Conservation (phyloP, 2,329 filamentous ascomycete genomes). For the Tricladium varicosporioides region DNA sequence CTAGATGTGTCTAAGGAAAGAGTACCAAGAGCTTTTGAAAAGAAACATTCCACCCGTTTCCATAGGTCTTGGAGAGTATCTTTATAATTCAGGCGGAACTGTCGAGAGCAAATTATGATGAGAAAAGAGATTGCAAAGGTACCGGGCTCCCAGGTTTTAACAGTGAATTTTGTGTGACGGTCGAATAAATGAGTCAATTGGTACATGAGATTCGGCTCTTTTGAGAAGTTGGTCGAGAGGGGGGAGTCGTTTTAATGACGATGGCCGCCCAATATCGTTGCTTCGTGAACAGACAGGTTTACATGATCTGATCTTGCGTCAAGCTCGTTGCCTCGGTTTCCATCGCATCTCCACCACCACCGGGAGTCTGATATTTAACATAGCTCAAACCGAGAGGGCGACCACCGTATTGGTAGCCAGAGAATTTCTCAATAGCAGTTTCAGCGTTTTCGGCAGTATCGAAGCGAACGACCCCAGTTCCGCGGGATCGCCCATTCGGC, state of each 20-base stretch:
- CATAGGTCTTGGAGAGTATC: too few relatives aligned
- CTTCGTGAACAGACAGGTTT: constrained; percentile 20
- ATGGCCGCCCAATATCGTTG: background rate
- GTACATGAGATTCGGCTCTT: too few relatives aligned
- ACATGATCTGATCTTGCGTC: constrained; percentile 99
- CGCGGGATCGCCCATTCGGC: constrained; percentile 89
- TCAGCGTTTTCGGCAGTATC: constrained; percentile 80
- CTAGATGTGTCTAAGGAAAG: constrained; percentile 15
- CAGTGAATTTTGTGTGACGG: too few relatives aligned
- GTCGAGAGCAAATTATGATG: too few relatives aligned
- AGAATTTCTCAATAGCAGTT: constrained; percentile 94
- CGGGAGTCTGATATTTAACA: constrained; percentile 83
- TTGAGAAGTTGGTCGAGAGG: too few relatives aligned
- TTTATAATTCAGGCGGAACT: too few relatives aligned
- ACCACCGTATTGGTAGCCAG: constrained; percentile 94
- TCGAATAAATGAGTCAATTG: too few relatives aligned
- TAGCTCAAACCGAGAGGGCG: constrained; percentile 90
- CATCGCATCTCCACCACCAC: constrained; percentile 63
- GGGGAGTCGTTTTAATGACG: background rate
- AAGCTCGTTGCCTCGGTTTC: constrained; percentile 76
- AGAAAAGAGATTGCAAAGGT: too few relatives aligned
- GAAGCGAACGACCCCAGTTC: constrained; percentile 95
- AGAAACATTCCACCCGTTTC: too few relatives aligned
- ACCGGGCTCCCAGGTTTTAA: too few relatives aligned
- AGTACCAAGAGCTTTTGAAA: too few relatives aligned